Evolutionary conservation across 1,139 yeast species (phyloP).

Genomic region (Arxiozyma telluris): DNA sequence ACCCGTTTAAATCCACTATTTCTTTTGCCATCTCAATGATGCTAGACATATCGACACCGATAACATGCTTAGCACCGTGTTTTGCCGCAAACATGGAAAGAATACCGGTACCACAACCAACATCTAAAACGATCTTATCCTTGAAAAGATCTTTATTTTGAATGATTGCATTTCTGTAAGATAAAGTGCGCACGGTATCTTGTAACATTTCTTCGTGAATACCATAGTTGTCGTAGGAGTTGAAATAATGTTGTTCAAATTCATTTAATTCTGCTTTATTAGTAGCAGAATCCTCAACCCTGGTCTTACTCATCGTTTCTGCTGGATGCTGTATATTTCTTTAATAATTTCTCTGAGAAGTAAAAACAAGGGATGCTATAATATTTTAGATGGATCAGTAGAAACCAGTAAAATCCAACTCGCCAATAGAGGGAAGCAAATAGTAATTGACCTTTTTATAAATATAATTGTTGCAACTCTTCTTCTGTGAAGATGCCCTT

Average conservation of each 20-base stretch:
- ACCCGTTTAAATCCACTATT: conserved; percentile 77
- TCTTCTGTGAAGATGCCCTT: background rate
- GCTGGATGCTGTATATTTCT: background rate
- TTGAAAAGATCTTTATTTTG: conserved; percentile 85
- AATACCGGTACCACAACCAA: conserved; percentile 98
- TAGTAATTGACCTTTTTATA: too few relatives aligned
- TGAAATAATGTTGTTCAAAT: conserved; percentile 85
- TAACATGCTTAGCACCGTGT: conserved; percentile 95
- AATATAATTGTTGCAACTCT: background rate
- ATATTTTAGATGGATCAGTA: background rate
- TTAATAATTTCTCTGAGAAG: background rate
- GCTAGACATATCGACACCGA: conserved; percentile 95
- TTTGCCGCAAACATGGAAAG: conserved; percentile 97
- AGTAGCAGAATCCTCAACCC: conserved; percentile 32
- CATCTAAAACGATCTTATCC: conserved; percentile 93
- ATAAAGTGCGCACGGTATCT: conserved; percentile 84
- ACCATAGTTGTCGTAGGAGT: conserved; percentile 93
- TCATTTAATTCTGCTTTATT: conserved; percentile 42
- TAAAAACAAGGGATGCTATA: background rate
- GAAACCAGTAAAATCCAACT: background rate
- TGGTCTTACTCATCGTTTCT: conserved; percentile 19
- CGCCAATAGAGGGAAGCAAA: too few relatives aligned
- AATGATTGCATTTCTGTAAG: conserved; percentile 87
- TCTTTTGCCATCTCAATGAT: conserved; percentile 90
- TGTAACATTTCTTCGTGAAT: conserved; percentile 99